phyloP scores from a whole-genome alignment of 306 rosid genomes.

The Cicer judaicum region DNA sequence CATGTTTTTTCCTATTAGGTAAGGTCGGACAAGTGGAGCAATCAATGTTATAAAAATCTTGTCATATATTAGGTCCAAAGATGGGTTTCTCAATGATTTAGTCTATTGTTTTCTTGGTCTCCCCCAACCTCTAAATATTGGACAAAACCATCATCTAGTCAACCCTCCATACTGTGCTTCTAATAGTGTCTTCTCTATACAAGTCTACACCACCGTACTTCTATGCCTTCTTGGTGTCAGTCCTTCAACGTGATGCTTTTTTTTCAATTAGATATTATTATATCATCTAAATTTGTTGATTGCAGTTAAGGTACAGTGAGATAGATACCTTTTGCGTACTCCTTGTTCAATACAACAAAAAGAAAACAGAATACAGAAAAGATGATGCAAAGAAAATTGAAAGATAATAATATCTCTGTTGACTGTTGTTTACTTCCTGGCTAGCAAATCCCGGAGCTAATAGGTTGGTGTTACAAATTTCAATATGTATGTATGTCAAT shows the following conservation, averaged over 20 bases:
- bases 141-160: neutral
- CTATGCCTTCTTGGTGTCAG: slow-evolving; percentile 5
- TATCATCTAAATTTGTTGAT: slow-evolving; percentile 18
- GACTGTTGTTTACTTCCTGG: slow-evolving; percentile 23
- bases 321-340: slow-evolving; percentile 9
- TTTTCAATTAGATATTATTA: slow-evolving; percentile 1
- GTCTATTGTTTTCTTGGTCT: neutral
- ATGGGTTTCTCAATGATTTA: neutral
- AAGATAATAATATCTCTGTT: slow-evolving; percentile 18
- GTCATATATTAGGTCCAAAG: neutral
- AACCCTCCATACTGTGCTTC: neutral
- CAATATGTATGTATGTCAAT: slow-evolving; percentile 1
- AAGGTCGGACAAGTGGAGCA: neutral
- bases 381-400: slow-evolving; percentile 26
- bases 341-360: neutral
- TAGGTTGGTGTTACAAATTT: neutral
- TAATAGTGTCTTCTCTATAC: neutral
- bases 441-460: neutral
- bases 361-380: slow-evolving; percentile 26
- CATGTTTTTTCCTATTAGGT: neutral
- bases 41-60: neutral
- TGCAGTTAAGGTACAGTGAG: slow-evolving; percentile 19
- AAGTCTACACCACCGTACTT: neutral
- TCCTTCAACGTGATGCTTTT: slow-evolving; percentile 6
- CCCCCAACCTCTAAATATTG: neutral